phyloP scores from a whole-genome alignment of 352 stramenopile species.

The Plasmopara muralis region DNA sequence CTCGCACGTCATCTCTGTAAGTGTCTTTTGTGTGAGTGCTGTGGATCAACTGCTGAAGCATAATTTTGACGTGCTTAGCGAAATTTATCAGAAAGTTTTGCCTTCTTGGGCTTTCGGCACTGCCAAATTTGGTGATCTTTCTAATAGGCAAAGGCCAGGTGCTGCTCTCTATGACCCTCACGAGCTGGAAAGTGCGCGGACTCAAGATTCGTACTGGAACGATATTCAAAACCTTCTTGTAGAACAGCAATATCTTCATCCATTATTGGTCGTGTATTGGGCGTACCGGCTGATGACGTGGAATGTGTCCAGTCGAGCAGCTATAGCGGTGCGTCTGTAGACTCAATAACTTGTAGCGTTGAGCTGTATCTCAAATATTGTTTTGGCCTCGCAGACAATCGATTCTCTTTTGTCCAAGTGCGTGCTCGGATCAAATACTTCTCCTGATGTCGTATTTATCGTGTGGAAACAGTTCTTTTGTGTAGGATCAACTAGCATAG shows the following conservation, averaged over 20 bases:
- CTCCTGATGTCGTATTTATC: conserved; percentile 45
- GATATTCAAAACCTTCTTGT: conserved; percentile 64
- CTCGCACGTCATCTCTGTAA: conserved; percentile 26
- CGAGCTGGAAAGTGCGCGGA: conserved; percentile 61
- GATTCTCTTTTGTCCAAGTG: conserved; percentile 59
- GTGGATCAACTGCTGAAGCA: conserved; percentile 3
- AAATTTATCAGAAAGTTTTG: conserved; percentile 30
- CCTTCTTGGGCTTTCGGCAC: conserved; percentile 38
- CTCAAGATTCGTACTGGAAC: conserved; percentile 73
- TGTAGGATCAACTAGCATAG: conserved; percentile 20
- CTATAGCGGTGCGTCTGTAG: conserved; percentile 36
- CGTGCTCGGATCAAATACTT: conserved; percentile 36
- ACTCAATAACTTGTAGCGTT: not conserved
- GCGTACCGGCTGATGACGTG: conserved; percentile 58
- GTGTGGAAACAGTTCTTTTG: conserved; percentile 61
- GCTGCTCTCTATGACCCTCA: conserved; percentile 45
- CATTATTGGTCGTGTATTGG: conserved; percentile 60
- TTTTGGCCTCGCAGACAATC: conserved; percentile 37
- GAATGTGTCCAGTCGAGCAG: conserved; percentile 51
- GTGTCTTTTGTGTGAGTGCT: not conserved
- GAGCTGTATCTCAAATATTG: conserved; percentile 2
- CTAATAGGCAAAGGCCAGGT: conserved; percentile 3
- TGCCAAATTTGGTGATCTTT: conserved; percentile 20
- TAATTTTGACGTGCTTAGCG: conserved; percentile 12
- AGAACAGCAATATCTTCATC: conserved; percentile 55